Evolutionary conservation across 768 basidiomycete genomes (phyloP), one percentile per base, ranked within the genome.

Genomic region (Boletus subparvulus): DNA sequence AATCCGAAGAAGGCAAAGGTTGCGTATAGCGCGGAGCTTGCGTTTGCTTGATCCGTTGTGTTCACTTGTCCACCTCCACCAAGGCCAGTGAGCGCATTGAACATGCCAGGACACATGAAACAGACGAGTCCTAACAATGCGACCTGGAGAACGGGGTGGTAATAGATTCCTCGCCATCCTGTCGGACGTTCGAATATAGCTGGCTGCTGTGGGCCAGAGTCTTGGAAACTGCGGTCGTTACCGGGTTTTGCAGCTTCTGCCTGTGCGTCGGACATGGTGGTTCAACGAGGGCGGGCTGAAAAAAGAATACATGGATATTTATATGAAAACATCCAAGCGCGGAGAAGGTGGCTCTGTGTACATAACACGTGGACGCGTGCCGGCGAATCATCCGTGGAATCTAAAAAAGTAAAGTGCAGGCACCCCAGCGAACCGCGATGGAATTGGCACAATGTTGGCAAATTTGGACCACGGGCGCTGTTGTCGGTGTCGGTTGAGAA

Each of bases 41-140:
- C 79, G 63, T 91, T 89, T 11, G 88, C 85, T 65, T 79, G 80
- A 10, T 83, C 87, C 3, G 74, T 77, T 4, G 80, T 51, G 62
- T 88, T 84, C 42, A 90, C 65, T 70, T 88, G 87, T 0, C 92
- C 92, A 42, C 88, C 90, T 43, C 80, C 90, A 5, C 92, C 92
- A 44, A 94, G 78, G 35, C 91, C 90, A 53, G 83, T 87, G 64
- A 92, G 75, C 0, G 90, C 84, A 65, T 92, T 93, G 74, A 89
- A 92, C 54, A 91, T 80, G 55, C 90, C 90, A 69, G 73, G 74
- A 54, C 75, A 60, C 83, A 84, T 82, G 66, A 84, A 84, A 58
- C 64, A 70, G 26, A 90, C 83, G 46, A 90, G 77, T 41, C 87
- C 90, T 17, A 90, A 75, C 70, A 92, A 73, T 0, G 52, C 52